A percentile compares a stretch with the other conserved stretches of the same genome.
Conservation (phyloP, 148 eudicot genomes). For the Polygonum maritimum region DNA sequence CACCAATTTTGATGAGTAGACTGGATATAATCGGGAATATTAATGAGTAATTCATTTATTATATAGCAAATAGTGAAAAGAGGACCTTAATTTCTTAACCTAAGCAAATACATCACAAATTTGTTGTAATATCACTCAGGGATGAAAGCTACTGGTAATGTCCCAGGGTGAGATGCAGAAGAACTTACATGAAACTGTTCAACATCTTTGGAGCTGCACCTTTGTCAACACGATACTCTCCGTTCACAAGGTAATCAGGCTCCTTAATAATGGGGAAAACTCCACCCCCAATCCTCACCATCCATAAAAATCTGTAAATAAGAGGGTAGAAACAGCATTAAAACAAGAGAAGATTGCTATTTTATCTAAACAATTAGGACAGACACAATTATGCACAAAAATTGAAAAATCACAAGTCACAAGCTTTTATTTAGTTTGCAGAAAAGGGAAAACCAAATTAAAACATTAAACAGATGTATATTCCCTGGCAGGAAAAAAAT, state of each 20-base stretch:
- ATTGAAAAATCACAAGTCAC: background rate
- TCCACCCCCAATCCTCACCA: constrained; percentile 99
- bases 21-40: background rate
- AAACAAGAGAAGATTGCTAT: background rate
- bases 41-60: background rate
- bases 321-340: background rate
- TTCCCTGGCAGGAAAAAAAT: background rate
- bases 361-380: background rate
- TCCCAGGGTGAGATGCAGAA: background rate
- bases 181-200: constrained; percentile 96
- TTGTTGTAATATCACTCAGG: background rate
- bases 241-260: constrained; percentile 97
- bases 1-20: background rate
- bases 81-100: background rate
- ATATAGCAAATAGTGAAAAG: background rate
- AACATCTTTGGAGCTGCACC: constrained; percentile 98
- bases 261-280: constrained; percentile 97
- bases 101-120: background rate
- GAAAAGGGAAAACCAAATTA: background rate
- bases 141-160: too few relatives aligned
- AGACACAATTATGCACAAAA: background rate
- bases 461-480: background rate
- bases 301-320: constrained; percentile 76
- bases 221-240: constrained; percentile 97
- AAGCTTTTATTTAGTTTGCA: background rate